Evolutionary conservation across 129 eudicot genomes (phyloP).

Genomic region (Chrysanthemum lavandulifolium): DNA sequence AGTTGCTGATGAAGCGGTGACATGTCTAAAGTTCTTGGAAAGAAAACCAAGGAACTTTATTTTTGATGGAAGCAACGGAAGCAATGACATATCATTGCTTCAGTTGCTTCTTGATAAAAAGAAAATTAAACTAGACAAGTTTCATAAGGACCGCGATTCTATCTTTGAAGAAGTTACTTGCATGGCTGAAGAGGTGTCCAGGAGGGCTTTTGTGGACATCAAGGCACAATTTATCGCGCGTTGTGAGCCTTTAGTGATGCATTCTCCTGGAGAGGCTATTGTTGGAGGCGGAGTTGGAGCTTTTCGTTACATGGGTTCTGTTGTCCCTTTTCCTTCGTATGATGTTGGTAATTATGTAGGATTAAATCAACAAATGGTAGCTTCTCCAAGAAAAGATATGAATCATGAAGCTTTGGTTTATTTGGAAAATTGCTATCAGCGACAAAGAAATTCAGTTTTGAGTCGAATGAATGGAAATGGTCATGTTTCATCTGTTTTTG

Average conservation of each 20-base stretch:
- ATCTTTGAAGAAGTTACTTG: conserved; percentile 24
- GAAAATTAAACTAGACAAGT: conserved; percentile 15
- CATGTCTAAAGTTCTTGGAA: conserved; percentile 33
- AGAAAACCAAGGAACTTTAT: not conserved
- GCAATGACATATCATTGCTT: conserved; percentile 13
- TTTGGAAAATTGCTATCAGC: not conserved
- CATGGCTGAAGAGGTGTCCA: conserved; percentile 30
- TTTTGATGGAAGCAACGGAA: not conserved
- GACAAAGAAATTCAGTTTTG: not conserved
- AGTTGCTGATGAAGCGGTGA: conserved; percentile 26
- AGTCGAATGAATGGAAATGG: not conserved
- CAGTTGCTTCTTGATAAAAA: conserved; percentile 30
- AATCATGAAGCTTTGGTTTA: not conserved
- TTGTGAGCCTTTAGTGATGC: no score
- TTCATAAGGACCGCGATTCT: conserved; percentile 23
- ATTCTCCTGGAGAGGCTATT: no score
- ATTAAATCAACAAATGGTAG: not conserved
- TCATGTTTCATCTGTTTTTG: not conserved
- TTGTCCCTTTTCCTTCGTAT: conserved; percentile 8
- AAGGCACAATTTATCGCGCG: not conserved
- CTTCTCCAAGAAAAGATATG: conserved; percentile 9
- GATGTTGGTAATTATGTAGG: not conserved
- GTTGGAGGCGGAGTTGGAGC: no score
- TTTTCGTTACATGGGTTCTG: not conserved
- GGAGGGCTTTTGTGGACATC: conserved; percentile 42